Evolutionary conservation across 73 alveolate genomes (phyloP), one percentile per base, ranked within the genome.

Genomic region (Diophrys appendiculata): DNA sequence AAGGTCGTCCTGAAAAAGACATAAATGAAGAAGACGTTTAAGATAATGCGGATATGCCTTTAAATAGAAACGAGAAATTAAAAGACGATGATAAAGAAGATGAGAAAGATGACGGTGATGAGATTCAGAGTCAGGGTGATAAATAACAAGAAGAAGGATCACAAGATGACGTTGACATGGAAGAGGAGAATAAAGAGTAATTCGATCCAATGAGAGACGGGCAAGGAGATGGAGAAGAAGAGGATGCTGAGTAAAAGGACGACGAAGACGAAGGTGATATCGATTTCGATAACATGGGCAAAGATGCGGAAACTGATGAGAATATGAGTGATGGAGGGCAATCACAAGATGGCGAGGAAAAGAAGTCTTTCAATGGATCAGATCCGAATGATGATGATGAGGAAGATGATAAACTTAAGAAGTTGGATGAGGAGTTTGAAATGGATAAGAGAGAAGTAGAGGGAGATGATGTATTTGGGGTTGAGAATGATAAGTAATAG

Each of bases 1-100:
- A 87, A 52, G 84, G 77, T 29, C 85, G 77, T 53, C 55, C 69
- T 52, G 79, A 81, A 24, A 64, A 82, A 26, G 83, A 73, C 32
- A 89, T 80, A 54, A 83, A 91, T 86, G 96, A 93, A 69, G 90
- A 85, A 65, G 77, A 82, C 5, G 94, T 93, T 78, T 81, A 83
- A 65, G 71, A 77, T 67, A 67, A 78, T 73, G 88, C 83, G 73
- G 84, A 90, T 65, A 75, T 86, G 1, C 92, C 80, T 23, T 86
- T 89, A 54, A 94, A 94, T 82, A 93, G 86, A 64, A 90, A 92
- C 69, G 77, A 83, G 73, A 90, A 92, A 77, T 73, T 87, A 60
- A 91, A 91, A 1, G 92, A 91, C 67, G 92, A 94, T 65, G 91
- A 85, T 72, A 69, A 83, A 14, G 73, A 89, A 69, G 94, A 84